phyloP scores from a whole-genome alignment of 352 stramenopile species.

The Globisporangium heterothallicum region DNA sequence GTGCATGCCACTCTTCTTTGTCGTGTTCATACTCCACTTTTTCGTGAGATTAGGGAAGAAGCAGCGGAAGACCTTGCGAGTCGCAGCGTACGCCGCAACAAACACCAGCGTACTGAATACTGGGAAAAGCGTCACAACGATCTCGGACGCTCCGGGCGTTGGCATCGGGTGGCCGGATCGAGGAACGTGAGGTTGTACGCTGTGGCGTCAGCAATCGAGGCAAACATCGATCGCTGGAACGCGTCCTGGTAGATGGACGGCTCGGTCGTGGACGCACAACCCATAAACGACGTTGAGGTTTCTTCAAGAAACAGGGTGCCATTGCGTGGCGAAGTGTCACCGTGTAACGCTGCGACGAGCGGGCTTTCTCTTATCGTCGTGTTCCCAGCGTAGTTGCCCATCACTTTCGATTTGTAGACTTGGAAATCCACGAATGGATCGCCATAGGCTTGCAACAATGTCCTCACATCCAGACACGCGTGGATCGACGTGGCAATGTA shows the following conservation, averaged over 20 bases:
- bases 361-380: conserved; percentile 25
- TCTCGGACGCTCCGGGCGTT: background rate
- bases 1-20: background rate
- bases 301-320: conserved; percentile 29
- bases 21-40: background rate
- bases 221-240: conserved; percentile 23
- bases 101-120: conserved; percentile 10
- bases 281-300: conserved; percentile 14
- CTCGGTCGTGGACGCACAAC: conserved; percentile 12
- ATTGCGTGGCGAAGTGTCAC: conserved; percentile 22
- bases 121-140: conserved; percentile 1
- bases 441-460: background rate
- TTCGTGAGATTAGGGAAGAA: conserved; percentile 8
- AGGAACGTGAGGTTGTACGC: conserved; percentile 21
- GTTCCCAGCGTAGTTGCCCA: conserved; percentile 21
- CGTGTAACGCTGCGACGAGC: conserved; percentile 20
- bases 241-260: conserved; percentile 24
- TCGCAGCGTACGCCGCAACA: conserved; percentile 14
- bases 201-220: conserved; percentile 12
- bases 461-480: background rate
- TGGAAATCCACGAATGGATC: background rate
- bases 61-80: conserved; percentile 10
- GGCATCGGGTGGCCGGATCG: conserved; percentile 2
- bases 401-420: conserved; percentile 11
- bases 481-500: conserved; percentile 9